phyloP scores from a whole-genome alignment of 2,329 filamentous ascomycete species.

The Rhynchosporium graminicola region DNA sequence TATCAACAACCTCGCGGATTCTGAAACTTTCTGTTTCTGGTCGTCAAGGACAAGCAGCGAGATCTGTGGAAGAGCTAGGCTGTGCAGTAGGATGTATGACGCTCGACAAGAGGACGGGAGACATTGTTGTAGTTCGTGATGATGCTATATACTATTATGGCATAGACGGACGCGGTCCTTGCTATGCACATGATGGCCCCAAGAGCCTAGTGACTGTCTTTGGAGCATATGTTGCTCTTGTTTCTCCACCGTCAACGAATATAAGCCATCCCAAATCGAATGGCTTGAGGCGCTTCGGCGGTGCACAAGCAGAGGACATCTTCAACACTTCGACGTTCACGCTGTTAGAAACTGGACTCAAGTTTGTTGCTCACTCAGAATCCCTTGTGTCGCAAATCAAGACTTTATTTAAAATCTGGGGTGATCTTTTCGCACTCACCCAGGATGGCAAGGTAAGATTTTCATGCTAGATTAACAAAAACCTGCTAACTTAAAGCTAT shows the following conservation, averaged over 20 bases:
- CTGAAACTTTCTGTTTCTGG: slow-evolving; percentile 85
- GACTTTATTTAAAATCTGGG: slow-evolving; percentile 83
- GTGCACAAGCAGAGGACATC: slow-evolving; percentile 70
- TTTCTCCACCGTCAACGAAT: slow-evolving; percentile 66
- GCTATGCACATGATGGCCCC: slow-evolving; percentile 86
- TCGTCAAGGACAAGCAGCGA: slow-evolving; percentile 83
- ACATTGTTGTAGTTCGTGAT: slow-evolving; percentile 88
- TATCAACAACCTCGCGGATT: slow-evolving; percentile 87
- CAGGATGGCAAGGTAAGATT: slow-evolving; percentile 80
- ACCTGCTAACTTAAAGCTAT: slow-evolving; percentile 44
- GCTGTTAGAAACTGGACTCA: slow-evolving; percentile 85
- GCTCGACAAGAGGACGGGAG: slow-evolving; percentile 73
- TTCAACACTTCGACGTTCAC: slow-evolving; percentile 89
- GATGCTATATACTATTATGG: slow-evolving; percentile 97
- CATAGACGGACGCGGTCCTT: slow-evolving; percentile 78
- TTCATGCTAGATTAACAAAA: slow-evolving; percentile 7
- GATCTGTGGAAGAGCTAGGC: slow-evolving; percentile 84
- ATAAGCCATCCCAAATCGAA: slow-evolving; percentile 54
- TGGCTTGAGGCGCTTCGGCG: slow-evolving; percentile 71
- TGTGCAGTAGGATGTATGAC: slow-evolving; percentile 97
- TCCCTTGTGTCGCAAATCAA: slow-evolving; percentile 79
- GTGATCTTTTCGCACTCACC: slow-evolving; percentile 84
- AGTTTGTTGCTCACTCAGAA: slow-evolving; percentile 88
- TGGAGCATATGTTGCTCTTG: slow-evolving; percentile 82
- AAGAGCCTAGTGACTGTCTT: slow-evolving; percentile 81